Base-by-base conservation (phyloP, 2,329 filamentous ascomycete species). In the Magnaporthiopsis poae region DNA sequence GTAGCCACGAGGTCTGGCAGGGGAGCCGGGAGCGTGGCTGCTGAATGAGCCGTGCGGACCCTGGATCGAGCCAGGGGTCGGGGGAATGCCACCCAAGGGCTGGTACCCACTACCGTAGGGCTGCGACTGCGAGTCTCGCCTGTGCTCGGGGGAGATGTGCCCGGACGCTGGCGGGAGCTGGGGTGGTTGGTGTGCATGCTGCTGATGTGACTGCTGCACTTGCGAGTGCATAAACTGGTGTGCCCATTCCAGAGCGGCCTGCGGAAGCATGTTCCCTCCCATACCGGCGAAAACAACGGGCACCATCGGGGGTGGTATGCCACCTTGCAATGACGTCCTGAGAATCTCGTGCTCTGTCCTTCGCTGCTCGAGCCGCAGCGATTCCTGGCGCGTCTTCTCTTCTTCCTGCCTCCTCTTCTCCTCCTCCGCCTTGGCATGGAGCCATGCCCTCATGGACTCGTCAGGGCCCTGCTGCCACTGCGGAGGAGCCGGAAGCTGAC, bases 221-320 rank as follows among this genome's bases (percentile, higher is more conserved):
- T 80, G 84, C 66, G 77, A 78, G 66, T 81, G 79, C 74, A 88
- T 81, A 72, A 85, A 86, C 72, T 90, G 87, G 73, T 91, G 88
- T 15, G 86, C 84, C 84, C 84, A 88, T 73, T 91, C 89, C 65
- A 90, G 71, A 3, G 85, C 84, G 39, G 83, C 81, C 69, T 85
- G 86, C 27, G 87, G 81, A 35, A 89, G 75, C 66, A 81, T 80
- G 52, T 86, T 86, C 59, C 87, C 88, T 62, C 84, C 84, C 81
- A 91, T 88, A 61, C 88, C 88, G 15, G 88, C 85, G 75, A 93
- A 92, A 31, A 93, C 86, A 68, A 91, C 79, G 8, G 90, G 90
- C 33, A 92, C 83, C 82, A 92, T 86, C 52, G 88, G 83, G 15
- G 90, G 89, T 12, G 90, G 90, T 64, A 93, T 86, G 13, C 90